phyloP scores from a whole-genome alignment of 2,329 filamentous ascomycete genomes.

The Lachnellula hyalina region DNA sequence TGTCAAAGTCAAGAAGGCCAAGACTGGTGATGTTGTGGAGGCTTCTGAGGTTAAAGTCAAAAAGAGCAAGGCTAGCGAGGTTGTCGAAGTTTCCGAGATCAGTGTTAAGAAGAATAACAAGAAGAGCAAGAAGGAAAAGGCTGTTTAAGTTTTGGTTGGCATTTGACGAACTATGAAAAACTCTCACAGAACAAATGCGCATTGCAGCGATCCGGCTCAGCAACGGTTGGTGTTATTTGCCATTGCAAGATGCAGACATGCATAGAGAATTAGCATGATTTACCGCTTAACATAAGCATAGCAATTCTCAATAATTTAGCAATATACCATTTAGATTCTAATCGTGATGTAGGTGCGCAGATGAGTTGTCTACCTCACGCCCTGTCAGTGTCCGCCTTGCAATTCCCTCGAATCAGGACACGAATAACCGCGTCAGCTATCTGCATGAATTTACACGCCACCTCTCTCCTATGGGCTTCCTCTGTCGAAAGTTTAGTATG shows the following conservation, averaged over 20 bases:
- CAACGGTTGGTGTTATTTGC: neutral
- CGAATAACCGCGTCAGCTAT: no score
- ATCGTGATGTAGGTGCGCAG: neutral
- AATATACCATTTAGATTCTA: neutral
- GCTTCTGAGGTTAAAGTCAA: constrained; percentile 23
- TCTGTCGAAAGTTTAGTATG: no score
- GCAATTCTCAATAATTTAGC: neutral
- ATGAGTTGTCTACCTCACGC: neutral
- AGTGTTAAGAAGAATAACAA: neutral
- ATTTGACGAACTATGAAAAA: no score
- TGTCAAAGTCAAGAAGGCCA: constrained; percentile 22
- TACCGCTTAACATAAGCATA: neutral
- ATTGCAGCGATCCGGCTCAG: neutral
- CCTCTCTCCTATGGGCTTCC: no score
- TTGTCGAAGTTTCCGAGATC: neutral
- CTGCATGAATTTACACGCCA: no score
- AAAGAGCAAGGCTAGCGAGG: constrained; percentile 15
- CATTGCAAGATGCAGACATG: neutral
- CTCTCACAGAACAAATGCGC: neutral
- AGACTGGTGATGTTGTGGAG: constrained; percentile 20
- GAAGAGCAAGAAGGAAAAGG: neutral
- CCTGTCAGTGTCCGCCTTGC: neutral
- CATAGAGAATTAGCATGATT: neutral
- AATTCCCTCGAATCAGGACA: no score
- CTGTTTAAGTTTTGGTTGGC: no score